Evolutionary conservation across 2,329 filamentous ascomycete genomes (phyloP).

Genomic region (Neoascochyta sp.): DNA sequence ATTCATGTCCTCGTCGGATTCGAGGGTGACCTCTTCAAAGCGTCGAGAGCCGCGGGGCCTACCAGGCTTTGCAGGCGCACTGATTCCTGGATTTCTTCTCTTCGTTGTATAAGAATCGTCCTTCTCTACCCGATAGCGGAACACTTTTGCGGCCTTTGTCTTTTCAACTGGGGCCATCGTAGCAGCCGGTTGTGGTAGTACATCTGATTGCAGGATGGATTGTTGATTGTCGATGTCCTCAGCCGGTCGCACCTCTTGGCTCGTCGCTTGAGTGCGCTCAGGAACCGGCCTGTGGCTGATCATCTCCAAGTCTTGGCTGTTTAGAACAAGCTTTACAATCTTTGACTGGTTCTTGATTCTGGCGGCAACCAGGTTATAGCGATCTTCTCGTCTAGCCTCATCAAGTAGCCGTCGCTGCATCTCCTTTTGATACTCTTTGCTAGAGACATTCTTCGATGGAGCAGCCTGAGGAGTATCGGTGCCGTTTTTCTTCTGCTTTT

Average conservation of each 20-base stretch:
- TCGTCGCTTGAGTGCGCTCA: slow-evolving; percentile 14
- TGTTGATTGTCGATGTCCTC: slow-evolving; percentile 18
- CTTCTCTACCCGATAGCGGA: slow-evolving; percentile 38
- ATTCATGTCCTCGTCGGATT: slow-evolving; percentile 42
- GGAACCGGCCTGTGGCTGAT: slow-evolving; percentile 32
- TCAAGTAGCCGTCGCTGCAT: slow-evolving; percentile 44
- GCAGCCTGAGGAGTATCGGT: slow-evolving; percentile 33
- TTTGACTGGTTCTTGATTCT: slow-evolving; percentile 45
- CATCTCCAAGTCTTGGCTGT: slow-evolving; percentile 35
- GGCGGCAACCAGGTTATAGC: slow-evolving; percentile 46
- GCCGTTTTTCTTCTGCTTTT: slow-evolving; percentile 31
- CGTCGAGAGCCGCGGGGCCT: slow-evolving; percentile 20
- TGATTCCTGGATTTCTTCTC: slow-evolving; percentile 21
- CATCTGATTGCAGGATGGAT: slow-evolving; percentile 39
- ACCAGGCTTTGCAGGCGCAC: slow-evolving; percentile 22
- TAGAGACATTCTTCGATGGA: slow-evolving; percentile 42
- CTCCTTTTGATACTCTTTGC: slow-evolving; percentile 48
- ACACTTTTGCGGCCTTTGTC: slow-evolving; percentile 32
- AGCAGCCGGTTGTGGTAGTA: slow-evolving; percentile 18
- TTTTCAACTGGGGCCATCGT: slow-evolving; percentile 17
- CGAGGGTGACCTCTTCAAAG: slow-evolving; percentile 48
- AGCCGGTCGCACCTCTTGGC: slow-evolving; percentile 16
- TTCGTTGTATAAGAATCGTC: slow-evolving; percentile 41
- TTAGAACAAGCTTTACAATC: slow-evolving; percentile 42
- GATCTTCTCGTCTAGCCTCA: slow-evolving; percentile 43